A percentile compares a stretch with the other conserved stretches of the same genome.
These are phyloP conservation scores for Eucalyptus brandiana DNA, from an alignment of 345 rosid species.

Conservation along the genomic window DNA sequence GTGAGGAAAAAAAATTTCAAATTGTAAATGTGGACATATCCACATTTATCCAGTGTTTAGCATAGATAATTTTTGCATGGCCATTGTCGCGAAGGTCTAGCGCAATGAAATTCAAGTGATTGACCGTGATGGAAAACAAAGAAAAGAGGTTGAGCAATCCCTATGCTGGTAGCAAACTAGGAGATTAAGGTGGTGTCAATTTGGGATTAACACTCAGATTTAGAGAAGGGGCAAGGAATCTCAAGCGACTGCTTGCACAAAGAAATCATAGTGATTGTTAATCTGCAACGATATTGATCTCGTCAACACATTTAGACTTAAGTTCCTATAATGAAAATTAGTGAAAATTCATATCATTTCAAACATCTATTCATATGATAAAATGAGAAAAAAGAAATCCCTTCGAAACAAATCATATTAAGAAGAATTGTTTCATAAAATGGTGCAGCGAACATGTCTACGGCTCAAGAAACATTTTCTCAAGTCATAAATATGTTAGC, in stretches of 20 bases:
- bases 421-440: background rate
- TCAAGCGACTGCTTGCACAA: accelerated
- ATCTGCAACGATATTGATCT: background rate
- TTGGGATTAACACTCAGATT: no score
- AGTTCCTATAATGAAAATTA: accelerated
- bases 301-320: accelerated
- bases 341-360: background rate
- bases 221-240: background rate
- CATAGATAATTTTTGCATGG: background rate
- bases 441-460: accelerated
- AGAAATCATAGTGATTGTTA: background rate
- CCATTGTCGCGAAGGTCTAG: accelerated
- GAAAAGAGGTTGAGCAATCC: background rate
- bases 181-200: background rate
- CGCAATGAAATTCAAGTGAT: background rate
- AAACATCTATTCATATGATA: background rate
- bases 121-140: accelerated
- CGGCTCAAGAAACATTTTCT: background rate
- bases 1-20: accelerated
- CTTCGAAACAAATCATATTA: background rate
- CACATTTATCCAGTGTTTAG: background rate
- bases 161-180: background rate
- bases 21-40: background rate
- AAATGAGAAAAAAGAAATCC: background rate
- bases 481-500: background rate